Evolutionary conservation across 345 rosid genomes (phyloP).

Genomic region (Populus alba): DNA sequence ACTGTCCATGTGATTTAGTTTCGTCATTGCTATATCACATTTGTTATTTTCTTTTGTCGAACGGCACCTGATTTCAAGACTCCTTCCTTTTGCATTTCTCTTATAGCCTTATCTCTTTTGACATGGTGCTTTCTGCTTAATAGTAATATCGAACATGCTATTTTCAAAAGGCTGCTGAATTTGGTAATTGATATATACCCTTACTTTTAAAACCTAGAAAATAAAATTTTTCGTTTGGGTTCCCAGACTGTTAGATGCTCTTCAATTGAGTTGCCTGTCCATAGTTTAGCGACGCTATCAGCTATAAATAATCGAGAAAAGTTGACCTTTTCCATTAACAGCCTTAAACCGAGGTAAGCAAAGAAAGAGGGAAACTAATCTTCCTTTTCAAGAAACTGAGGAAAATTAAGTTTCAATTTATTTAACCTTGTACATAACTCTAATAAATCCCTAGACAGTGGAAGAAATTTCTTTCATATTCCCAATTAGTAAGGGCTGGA

Average conservation of each 20-base stretch:
- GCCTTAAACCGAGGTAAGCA: neutral
- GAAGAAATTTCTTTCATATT: no score
- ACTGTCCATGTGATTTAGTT: neutral
- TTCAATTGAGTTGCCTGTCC: neutral
- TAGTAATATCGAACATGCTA: neutral
- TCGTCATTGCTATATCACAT: neutral
- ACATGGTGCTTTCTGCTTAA: neutral
- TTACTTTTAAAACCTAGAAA: neutral
- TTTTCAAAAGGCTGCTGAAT: neutral
- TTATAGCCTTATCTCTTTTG: neutral
- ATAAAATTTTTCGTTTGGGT: neutral
- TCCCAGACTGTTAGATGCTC: neutral
- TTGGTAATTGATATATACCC: neutral
- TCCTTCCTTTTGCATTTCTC: neutral
- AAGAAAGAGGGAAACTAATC: neutral
- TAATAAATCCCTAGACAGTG: no score
- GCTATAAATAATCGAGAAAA: neutral
- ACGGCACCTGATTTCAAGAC: neutral
- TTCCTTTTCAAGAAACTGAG: no score
- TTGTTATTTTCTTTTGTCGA: neutral
- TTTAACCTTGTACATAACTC: no score
- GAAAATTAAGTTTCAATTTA: no score
- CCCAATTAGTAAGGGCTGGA: no score
- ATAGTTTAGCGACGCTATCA: neutral
- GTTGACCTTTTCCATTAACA: neutral